Conservation (phyloP, 1,284 basidiomycete species). For the Anthracocystis panici-leucophaei region DNA sequence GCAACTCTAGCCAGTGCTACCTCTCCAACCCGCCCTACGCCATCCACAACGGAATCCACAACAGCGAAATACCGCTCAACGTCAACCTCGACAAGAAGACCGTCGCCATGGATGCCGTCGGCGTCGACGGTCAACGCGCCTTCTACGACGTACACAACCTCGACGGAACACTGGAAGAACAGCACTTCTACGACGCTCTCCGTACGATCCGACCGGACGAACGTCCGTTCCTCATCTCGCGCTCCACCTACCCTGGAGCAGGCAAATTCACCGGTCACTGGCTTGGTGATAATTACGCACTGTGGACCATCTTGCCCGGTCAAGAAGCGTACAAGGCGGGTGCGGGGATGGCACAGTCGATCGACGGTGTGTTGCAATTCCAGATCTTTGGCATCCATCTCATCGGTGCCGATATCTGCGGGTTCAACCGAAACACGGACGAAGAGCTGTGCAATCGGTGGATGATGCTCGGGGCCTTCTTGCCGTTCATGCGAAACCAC, state of each 20-base stretch:
- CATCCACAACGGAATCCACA: conserved; percentile 77
- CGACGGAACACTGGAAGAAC: conserved; percentile 43
- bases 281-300: conserved; percentile 78
- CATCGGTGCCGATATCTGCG: conserved; percentile 54
- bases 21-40: conserved; percentile 73
- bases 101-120: conserved; percentile 69
- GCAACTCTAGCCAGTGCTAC: conserved; percentile 42
- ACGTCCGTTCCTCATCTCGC: conserved; percentile 57
- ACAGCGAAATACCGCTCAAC: conserved; percentile 71
- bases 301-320: conserved; percentile 74
- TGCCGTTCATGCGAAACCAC: conserved; percentile 56
- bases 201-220: conserved; percentile 39
- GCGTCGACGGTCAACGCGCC: conserved; percentile 42
- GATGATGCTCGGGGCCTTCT: conserved; percentile 52
- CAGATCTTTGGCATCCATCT: conserved; percentile 72
- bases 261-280: conserved; percentile 48
- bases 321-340: conserved; percentile 44
- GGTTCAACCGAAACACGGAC: conserved; percentile 75
- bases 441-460: conserved; percentile 77
- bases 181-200: conserved; percentile 49
- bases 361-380: conserved; percentile 80
- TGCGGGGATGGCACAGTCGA: conserved; percentile 72
- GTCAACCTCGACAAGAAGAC: conserved; percentile 68
- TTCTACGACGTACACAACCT: conserved; percentile 69
- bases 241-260: conserved; percentile 57